Evolutionary conservation across 1,284 basidiomycete genomes (phyloP).

Genomic region (Meripilus lineatus): DNA sequence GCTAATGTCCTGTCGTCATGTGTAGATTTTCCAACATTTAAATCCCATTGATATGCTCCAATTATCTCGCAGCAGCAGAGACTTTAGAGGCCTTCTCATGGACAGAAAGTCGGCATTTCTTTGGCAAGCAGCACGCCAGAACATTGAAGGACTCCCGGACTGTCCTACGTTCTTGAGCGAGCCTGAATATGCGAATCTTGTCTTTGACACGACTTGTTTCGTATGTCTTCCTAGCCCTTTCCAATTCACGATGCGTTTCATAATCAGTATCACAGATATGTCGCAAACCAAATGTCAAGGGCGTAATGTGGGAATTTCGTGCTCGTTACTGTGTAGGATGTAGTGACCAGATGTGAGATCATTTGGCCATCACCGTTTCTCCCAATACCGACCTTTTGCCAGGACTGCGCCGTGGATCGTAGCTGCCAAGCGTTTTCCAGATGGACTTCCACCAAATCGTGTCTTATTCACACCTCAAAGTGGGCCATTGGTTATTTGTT

Average conservation of each 20-base stretch:
- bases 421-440: no score
- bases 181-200: slow-evolving; percentile 13
- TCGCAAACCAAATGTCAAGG: not conserved
- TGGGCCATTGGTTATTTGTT: no score
- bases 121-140: slow-evolving; percentile 11
- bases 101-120: slow-evolving; percentile 5
- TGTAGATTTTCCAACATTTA: slow-evolving; percentile 10
- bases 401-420: no score
- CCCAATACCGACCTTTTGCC: no score
- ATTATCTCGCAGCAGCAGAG: slow-evolving; percentile 12
- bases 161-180: slow-evolving; percentile 15
- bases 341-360: no score
- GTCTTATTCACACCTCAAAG: no score
- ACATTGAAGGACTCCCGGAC: slow-evolving; percentile 10
- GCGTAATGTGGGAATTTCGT: slow-evolving; percentile 1
- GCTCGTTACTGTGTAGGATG: slow-evolving; percentile 9
- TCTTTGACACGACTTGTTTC: slow-evolving; percentile 13
- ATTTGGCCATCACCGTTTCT: no score
- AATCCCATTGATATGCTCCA: slow-evolving; percentile 14
- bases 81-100: slow-evolving; percentile 13
- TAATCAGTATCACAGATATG: slow-evolving; percentile 3
- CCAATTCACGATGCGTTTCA: not conserved
- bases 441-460: no score
- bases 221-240: slow-evolving; percentile 7
- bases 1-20: not conserved